Base-by-base conservation (phyloP, 2,329 filamentous ascomycete genomes). In the Pseudogymnoascus sp. region DNA sequence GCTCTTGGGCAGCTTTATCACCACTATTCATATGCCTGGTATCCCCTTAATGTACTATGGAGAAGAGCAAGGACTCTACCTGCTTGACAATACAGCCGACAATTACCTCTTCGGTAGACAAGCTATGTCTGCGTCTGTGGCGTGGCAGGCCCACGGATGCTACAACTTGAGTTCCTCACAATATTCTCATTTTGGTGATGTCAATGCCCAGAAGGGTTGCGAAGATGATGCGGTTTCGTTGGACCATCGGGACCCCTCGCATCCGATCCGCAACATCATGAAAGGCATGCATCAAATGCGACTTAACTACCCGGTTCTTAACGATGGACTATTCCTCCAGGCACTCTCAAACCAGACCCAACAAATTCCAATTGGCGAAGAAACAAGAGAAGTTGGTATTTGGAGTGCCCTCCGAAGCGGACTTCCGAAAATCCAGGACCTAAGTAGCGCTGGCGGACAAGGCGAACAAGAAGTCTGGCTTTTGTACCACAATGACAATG, bases 91-190 rank as follows among this genome's bases (percentile, higher is more conserved):
- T 65, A 86, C 84, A 0, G 84, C 85, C 4, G 74, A 76, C 63
- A 86, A 88, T 69, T 88, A 88, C 69, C 79, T 88, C 51, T 88
- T 83, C 69, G 86, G 85, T 23, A 81, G 85, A 67, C 82, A 85
- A 70, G 75, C 85, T 1, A 86, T 88, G 80, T 80, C 81, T 10
- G 79, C 84, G 1, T 77, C 83, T 1, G 80, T 80, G 1, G 85
- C 85, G 2, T 88, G 85, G 85, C 82, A 85, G 68, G 77, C 80
- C 39, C 85, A 88, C 68, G 86, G 85, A 3, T 88, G 85, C 70
- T 87, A 86, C 73, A 75, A 75, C 10, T 75, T 86, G 2, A 77
- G 78, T 16, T 80, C 81, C 37, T 78, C 78, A 1, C 81, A 86
- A 66, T 85, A 86, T 69, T 81, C 79, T 67, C 70, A 84, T 6